Percentiles rank a stretch among this genome's conserved stretches.
These are phyloP conservation scores for Bryoerythrophyllum caledonicum DNA, from an alignment of 225 moss, liverwort and hornwort genomes.

Conservation along the genomic window DNA sequence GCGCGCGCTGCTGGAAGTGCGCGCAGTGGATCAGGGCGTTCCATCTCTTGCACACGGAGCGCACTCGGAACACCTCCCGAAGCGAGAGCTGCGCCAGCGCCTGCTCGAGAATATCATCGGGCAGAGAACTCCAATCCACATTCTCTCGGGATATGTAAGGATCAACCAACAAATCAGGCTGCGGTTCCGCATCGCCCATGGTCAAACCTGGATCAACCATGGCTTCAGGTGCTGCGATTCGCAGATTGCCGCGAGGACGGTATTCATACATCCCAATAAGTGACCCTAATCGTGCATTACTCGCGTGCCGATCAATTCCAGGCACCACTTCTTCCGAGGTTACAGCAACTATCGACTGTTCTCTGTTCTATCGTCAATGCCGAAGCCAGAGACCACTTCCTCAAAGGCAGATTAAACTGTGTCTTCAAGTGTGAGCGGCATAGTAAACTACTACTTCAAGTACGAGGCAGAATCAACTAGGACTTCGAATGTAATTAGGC, in stretches of 20 bases:
- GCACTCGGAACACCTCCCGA: conserved; percentile 31
- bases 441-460: too few species aligned
- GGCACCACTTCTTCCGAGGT: neutral
- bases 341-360: neutral
- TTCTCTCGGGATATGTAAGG: neutral
- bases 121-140: conserved; percentile 35
- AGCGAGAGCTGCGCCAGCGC: conserved; percentile 36
- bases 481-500: too few species aligned
- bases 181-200: conserved; percentile 17
- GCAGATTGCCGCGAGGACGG: too few species aligned
- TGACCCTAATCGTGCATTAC: neutral
- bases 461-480: too few species aligned
- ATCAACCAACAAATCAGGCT: neutral
- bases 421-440: too few species aligned
- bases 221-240: neutral
- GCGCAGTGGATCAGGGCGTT: conserved; percentile 30
- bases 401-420: neutral
- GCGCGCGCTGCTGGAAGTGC: conserved; percentile 35
- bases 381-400: neutral
- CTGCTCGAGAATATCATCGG: conserved; percentile 31
- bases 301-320: neutral
- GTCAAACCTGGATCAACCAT: neutral
- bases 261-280: neutral
- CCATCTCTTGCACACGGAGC: conserved; percentile 49
- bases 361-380: neutral